A percentile compares a stretch with the other conserved stretches of the same genome.
These are phyloP conservation scores for Mrakia frigida DNA, from an alignment of 768 basidiomycete genomes.

Conservation along the genomic window DNA sequence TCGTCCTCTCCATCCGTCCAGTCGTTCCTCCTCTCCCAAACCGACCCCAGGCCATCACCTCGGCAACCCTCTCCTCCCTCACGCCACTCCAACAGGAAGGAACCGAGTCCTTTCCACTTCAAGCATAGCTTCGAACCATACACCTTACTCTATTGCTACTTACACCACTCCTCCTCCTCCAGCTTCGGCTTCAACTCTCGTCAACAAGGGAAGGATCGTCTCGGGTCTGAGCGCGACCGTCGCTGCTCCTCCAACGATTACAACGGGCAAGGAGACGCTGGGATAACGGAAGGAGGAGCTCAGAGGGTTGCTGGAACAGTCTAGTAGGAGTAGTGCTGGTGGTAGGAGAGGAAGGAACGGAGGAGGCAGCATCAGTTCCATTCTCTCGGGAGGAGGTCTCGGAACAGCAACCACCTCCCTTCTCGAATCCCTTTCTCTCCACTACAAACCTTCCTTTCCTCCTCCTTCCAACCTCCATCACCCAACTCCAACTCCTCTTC, in stretches of 20 bases:
- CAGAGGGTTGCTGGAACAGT: conserved; percentile 2
- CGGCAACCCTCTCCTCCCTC: neutral
- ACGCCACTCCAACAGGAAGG: neutral
- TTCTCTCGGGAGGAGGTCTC: neutral
- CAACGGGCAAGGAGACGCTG: conserved; percentile 10
- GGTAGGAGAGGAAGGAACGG: neutral
- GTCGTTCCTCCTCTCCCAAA: conserved; percentile 9
- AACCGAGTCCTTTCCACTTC: conserved; percentile 8
- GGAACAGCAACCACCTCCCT: neutral
- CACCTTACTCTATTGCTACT: neutral
- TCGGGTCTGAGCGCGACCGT: conserved; percentile 14
- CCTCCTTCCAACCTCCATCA: neutral
- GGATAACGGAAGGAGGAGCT: conserved; percentile 24
- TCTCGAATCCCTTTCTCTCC: neutral
- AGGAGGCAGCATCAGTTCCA: neutral
- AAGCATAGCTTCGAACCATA: neutral
- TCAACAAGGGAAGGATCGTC: conserved; percentile 10
- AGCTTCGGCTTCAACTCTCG: neutral
- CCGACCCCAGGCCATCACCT: neutral
- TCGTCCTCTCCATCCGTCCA: neutral
- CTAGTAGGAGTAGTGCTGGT: neutral
- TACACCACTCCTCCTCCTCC: neutral
- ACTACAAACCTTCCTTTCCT: neutral
- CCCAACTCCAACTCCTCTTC: neutral
- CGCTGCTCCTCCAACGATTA: conserved; percentile 12